Percentiles rank a stretch among this genome's conserved stretches.
These are phyloP conservation scores for Polytrichum formosum DNA, from an alignment of 225 moss, liverwort and hornwort genomes.

Conservation along the genomic window DNA sequence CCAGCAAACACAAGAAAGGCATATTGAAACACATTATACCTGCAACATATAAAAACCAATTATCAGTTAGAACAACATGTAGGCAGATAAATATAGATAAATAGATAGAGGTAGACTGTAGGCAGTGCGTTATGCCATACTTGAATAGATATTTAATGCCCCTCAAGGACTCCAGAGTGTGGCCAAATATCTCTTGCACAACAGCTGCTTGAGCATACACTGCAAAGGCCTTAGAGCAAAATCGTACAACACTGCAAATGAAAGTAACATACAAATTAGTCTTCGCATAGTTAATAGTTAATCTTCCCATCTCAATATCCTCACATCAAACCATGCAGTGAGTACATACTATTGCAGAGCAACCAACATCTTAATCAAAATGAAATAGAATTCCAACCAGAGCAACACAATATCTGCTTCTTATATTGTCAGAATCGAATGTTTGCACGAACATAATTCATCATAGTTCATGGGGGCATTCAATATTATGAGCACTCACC, in stretches of 20 bases:
- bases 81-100: neutral
- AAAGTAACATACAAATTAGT: neutral
- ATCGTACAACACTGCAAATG: conserved; percentile 65
- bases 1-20: conserved; percentile 60
- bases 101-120: no score
- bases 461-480: no score
- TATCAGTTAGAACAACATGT: neutral
- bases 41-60: conserved; percentile 19
- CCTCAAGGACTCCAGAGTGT: conserved; percentile 56
- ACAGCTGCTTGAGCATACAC: conserved; percentile 73
- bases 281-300: no score
- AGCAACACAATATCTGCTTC: no score
- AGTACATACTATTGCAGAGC: no score
- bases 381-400: no score
- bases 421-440: no score
- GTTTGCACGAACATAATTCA: no score
- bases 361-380: no score
- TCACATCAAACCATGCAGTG: no score
- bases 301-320: no score
- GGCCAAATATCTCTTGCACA: conserved; percentile 79
- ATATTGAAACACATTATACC: conserved; percentile 77
- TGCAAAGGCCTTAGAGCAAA: conserved; percentile 71
- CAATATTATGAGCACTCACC: no score
- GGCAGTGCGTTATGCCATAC: conserved; percentile 11
- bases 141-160: conserved; percentile 77